Percentiles rank a stretch among this genome's conserved stretches.
Conservation (phyloP, 1,139 yeast genomes). For the Debaryomyces fabryi region DNA sequence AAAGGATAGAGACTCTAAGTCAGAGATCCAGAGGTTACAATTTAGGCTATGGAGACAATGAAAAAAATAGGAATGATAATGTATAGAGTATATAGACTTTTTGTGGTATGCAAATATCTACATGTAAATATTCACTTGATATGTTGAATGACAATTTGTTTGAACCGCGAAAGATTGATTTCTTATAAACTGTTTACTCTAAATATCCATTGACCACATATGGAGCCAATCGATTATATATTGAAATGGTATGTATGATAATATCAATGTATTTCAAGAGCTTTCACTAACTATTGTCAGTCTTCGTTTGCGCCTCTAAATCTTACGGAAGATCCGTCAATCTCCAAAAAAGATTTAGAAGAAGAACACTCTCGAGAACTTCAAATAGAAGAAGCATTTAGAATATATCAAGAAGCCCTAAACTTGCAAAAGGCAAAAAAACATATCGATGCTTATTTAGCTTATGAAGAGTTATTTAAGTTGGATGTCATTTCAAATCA, state of each 20-base stretch:
- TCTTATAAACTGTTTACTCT: background rate
- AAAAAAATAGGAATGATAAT: background rate
- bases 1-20: background rate
- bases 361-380: conserved; percentile 90
- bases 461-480: conserved; percentile 65
- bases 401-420: conserved; percentile 72
- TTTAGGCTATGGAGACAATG: background rate
- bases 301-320: conserved; percentile 84
- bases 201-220: background rate
- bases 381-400: conserved; percentile 85
- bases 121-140: background rate
- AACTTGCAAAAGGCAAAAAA: conserved; percentile 54
- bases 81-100: background rate
- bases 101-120: background rate
- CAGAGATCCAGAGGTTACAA: background rate
- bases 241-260: conserved; percentile 8
- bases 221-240: background rate
- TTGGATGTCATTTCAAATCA: conserved; percentile 66
- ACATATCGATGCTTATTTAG: conserved; percentile 50
- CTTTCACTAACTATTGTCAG: conserved; percentile 22
- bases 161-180: background rate
- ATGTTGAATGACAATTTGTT: background rate
- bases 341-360: conserved; percentile 54
- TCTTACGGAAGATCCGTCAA: conserved; percentile 66
- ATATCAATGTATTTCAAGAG: background rate